Conservation (phyloP, 306 rosid genomes). For the Rubus parviflorus region DNA sequence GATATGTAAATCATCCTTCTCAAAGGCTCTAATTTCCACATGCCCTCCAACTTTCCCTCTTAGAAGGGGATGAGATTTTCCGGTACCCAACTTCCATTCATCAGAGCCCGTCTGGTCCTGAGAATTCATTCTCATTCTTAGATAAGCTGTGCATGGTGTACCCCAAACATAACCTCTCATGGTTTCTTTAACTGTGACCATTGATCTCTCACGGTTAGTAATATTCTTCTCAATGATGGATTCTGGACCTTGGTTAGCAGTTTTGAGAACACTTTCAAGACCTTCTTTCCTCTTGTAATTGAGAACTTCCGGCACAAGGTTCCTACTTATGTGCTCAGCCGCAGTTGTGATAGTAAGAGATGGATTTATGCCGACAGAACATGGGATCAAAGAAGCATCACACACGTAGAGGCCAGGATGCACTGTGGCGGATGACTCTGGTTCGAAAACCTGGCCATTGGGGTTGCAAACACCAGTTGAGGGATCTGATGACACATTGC, state of each 20-base stretch:
- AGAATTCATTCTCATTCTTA: conserved; percentile 31
- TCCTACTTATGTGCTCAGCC: conserved; percentile 33
- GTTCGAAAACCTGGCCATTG: conserved; percentile 36
- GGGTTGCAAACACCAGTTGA: conserved; percentile 34
- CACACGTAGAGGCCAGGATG: conserved; percentile 38
- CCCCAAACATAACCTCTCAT: conserved; percentile 38
- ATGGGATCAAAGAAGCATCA: conserved; percentile 42
- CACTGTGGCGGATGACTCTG: conserved; percentile 1
- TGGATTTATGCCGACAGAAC: conserved; percentile 40
- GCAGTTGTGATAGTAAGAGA: conserved; percentile 35
- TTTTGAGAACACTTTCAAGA: not conserved
- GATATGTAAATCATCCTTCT: conserved; percentile 30
- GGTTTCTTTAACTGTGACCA: conserved; percentile 26
- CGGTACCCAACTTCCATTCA: conserved; percentile 5
- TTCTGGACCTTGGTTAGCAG: not conserved
- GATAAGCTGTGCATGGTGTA: conserved; percentile 26
- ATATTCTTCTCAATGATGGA: not conserved
- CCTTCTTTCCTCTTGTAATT: conserved; percentile 9
- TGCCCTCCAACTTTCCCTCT: conserved; percentile 40
- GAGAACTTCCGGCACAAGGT: conserved; percentile 34
- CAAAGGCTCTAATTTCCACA: conserved; percentile 34
- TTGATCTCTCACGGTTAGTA: conserved; percentile 2
- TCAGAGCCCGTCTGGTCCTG: not conserved
- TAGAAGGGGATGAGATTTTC: conserved; percentile 29
- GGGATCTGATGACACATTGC: conserved; percentile 32